Base-by-base conservation (phyloP, 108 stramenopile genomes). In the Pelagomonas calceolata region DNA sequence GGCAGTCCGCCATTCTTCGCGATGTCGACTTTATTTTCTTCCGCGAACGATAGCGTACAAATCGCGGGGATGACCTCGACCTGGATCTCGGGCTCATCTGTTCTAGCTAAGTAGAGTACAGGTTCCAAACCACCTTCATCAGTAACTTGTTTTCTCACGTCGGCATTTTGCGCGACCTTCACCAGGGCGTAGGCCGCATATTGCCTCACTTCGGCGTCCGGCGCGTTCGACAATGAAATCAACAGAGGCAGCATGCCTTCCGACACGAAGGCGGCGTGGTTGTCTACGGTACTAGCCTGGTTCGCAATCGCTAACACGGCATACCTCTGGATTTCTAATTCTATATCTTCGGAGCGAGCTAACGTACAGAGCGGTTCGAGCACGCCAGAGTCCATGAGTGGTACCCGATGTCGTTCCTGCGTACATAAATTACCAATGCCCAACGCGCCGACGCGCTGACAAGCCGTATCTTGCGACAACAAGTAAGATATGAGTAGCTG, bases 341-440 rank as follows among this genome's bases (percentile, higher is more conserved):
- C 86, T 21, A 85, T 75, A 32, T 89, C 87, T 51, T 83, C 88
- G 35, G 85, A 86, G 35, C 90, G 85, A 36, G 88, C 82, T 0
- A 92, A 75, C 4, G 84, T 81, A 66, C 84, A 85, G 69, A 92
- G 82, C 30, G 90, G 90, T 75, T 91, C 91, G 16, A 92, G 82
- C 39, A 76, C 85, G 31, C 89, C 90, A 3, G 82, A 73, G 32
- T 81, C 78, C 74, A 89, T 82, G 51, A 92, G 78, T 4, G 76
- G 74, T 30, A 77, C 83, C 51, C 88, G 79, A 44, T 84, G 86
- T 36, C 69, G 69, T 16, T 78, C 70, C 68, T 84, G 79, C 31
- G 91, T 88, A 71, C 88, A 87, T 16, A 92, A 74, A 78, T 92
- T 92, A 0, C 86, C 86, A 64, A 92, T 85, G 9, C 91, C 90